Percentiles rank a stretch among this genome's conserved stretches.
Evolutionary conservation across 768 basidiomycete genomes (phyloP).

Genomic region (Tulasnella sp.): DNA sequence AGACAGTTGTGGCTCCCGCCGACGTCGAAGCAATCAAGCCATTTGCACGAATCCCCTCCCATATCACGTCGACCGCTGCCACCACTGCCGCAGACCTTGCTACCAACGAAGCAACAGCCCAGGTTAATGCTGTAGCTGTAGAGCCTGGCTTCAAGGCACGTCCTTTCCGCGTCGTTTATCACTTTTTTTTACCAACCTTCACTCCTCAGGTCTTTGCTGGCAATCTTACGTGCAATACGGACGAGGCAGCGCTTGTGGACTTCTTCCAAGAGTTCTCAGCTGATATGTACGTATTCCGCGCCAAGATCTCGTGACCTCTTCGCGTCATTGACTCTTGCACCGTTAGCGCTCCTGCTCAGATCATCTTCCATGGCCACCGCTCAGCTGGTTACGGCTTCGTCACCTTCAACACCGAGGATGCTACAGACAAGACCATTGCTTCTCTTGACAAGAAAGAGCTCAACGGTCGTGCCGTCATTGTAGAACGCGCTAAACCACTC

Average conservation of each 20-base stretch:
- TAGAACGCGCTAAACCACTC: constrained; percentile 88
- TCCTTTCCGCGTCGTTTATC: constrained; percentile 26
- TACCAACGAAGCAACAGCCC: constrained; percentile 25
- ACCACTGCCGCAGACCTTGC: background rate
- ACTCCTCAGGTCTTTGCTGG: constrained; percentile 75
- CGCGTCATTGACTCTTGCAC: constrained; percentile 7
- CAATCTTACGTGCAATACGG: constrained; percentile 90
- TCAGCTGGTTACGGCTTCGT: constrained; percentile 93
- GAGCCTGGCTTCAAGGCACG: constrained; percentile 21
- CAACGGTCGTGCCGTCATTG: constrained; percentile 78
- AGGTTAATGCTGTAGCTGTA: constrained; percentile 6
- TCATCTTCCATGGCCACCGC: constrained; percentile 77
- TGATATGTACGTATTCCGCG: constrained; percentile 63
- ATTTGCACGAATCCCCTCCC: background rate
- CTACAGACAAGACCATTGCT: constrained; percentile 80
- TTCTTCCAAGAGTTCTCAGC: constrained; percentile 82
- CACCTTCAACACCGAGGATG: constrained; percentile 68
- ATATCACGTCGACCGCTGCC: constrained; percentile 1
- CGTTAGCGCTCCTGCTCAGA: constrained; percentile 66
- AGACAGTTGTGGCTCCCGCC: no score
- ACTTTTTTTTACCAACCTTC: constrained; percentile 11
- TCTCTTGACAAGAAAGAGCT: constrained; percentile 81
- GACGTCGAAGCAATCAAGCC: constrained; percentile 18
- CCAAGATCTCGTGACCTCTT: background rate
- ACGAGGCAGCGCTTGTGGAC: constrained; percentile 89